phyloP scores from a whole-genome alignment of 2,329 filamentous ascomycete species.

The Cladosporium sp. region DNA sequence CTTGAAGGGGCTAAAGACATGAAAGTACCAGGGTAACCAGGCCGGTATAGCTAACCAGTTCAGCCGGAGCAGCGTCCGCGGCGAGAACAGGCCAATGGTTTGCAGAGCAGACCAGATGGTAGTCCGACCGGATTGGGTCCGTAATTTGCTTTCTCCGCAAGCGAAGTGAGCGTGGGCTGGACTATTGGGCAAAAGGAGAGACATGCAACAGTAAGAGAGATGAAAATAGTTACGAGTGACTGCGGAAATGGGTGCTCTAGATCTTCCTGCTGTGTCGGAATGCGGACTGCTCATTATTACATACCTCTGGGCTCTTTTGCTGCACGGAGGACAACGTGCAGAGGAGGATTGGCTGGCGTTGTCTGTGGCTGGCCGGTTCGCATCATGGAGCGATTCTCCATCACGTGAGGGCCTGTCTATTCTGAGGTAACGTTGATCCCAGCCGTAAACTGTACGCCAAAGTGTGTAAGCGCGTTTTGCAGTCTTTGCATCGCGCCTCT shows the following conservation, averaged over 20 bases:
- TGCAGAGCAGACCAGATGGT: not conserved
- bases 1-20: conserved; percentile 6
- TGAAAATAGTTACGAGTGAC: too few relatives aligned
- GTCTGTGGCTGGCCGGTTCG: conserved; percentile 3
- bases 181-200: not conserved
- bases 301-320: not conserved
- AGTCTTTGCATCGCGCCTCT: too few relatives aligned
- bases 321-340: conserved; percentile 10
- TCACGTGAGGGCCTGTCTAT: too few relatives aligned
- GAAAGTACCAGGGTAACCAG: conserved; percentile 4
- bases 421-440: too few relatives aligned
- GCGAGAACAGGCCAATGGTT: not conserved
- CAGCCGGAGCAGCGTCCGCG: conserved; percentile 5
- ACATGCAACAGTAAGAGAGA: not conserved
- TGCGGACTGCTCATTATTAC: not conserved
- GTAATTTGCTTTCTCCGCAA: conserved; percentile 6
- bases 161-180: not conserved
- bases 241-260: not conserved
- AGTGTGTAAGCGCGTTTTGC: too few relatives aligned
- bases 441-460: too few relatives aligned
- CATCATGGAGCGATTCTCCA: not conserved
- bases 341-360: conserved; percentile 10
- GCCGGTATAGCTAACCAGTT: conserved; percentile 3
- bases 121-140: not conserved
- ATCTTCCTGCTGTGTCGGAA: conserved; percentile 1